Base-by-base conservation (phyloP, 352 stramenopile genomes). In the Globisporangium orthogonon region DNA sequence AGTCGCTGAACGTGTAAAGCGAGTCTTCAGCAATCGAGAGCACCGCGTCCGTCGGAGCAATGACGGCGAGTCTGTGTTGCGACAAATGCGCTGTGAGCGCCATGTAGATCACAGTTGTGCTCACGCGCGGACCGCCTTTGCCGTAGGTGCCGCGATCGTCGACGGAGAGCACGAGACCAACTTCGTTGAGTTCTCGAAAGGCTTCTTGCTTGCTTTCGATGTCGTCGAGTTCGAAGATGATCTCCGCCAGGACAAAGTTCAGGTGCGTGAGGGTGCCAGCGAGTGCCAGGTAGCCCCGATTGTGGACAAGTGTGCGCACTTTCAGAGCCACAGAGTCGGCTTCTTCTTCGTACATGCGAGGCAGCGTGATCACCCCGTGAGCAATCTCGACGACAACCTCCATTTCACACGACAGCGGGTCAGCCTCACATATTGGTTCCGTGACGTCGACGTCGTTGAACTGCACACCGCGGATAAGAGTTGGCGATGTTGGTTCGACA, bases 91-190 rank as follows among this genome's bases (percentile, higher is more conserved):
- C 39, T 15, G 62, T 9, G 5, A 81, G 63, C n/a, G 43, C 48
- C 23, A 74, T n/a, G 7, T 62, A 41, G 6, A 87, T 30, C 1
- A 55, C 72, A 0, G 64, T 64, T 0, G 68, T 62, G 40, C 70
- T 70, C 18, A 82, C 65, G 31, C 70, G 71, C n/a, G 78, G 68
- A 0, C 77, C 78, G 50, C 81, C 81, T 11, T 50, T 65, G 30
- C 78, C 81, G 44, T 69, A 70, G 3, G 66, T 75, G 13, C 76
- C 78, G 46, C 68, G 61, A 49, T 91, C 81, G 45, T 91, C 81
- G 33, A 78, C 64, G 29, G 67, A 82, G 14, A 89, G 63, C n/a
- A 70, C 64, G 9, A 91, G 44, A 1, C 70, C 69, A 37, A 83
- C 66, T 23, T 71, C 67, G 29, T 62, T 65, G 17, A 52, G 55